Evolutionary conservation across 106 monocot genomes (phyloP).

Genomic region (Triglochin maritima): DNA sequence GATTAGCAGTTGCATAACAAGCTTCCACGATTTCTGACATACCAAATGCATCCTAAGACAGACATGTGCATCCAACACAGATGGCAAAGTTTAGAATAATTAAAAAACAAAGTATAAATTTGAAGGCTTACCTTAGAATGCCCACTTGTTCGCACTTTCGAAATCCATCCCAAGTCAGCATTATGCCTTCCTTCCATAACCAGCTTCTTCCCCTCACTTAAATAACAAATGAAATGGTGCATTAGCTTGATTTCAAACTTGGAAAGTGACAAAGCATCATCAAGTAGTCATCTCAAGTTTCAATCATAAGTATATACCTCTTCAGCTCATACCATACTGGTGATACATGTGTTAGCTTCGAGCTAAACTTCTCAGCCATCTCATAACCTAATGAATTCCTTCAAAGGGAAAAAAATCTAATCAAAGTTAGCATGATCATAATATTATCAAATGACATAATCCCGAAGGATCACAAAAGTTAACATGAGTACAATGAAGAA

Average conservation of each 20-base stretch:
- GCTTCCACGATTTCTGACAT: no score
- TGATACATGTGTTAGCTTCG: slow-evolving; percentile 78
- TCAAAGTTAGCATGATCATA: neutral
- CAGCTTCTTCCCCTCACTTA: slow-evolving; percentile 55
- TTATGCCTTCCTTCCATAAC: slow-evolving; percentile 74
- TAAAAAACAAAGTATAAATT: neutral
- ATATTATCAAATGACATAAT: no score
- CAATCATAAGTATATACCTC: slow-evolving; percentile 34
- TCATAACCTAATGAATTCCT: slow-evolving; percentile 97
- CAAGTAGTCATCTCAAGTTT: neutral
- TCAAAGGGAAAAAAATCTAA: slow-evolving; percentile 2
- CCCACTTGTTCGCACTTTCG: slow-evolving; percentile 38
- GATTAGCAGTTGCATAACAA: no score
- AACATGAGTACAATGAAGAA: no score
- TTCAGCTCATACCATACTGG: slow-evolving; percentile 98
- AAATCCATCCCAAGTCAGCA: slow-evolving; percentile 65
- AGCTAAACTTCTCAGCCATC: slow-evolving; percentile 65
- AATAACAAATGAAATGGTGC: slow-evolving; percentile 1
- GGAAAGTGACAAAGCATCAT: no score
- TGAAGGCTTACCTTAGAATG: slow-evolving; percentile 36
- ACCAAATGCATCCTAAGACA: no score
- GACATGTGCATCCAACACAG: no score
- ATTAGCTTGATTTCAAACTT: neutral
- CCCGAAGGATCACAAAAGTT: no score
- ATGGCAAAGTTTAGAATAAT: no score